Conservation (phyloP, 495 filamentous ascomycete genomes). For the Ramalina intermedia region DNA sequence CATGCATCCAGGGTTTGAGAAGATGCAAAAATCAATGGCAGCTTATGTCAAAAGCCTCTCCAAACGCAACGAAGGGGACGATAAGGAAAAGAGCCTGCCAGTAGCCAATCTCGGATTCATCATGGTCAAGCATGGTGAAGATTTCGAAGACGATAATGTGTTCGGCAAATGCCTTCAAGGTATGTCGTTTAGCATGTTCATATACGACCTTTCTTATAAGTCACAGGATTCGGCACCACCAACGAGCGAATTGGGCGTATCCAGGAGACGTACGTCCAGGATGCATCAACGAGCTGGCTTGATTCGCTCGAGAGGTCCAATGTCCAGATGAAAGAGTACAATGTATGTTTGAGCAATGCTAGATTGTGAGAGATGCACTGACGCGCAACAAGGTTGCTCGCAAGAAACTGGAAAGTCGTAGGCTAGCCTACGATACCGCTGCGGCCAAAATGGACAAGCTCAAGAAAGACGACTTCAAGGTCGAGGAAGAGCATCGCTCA, state of each 20-base stretch:
- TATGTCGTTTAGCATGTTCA: conserved; percentile 26
- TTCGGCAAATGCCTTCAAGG: conserved; percentile 80
- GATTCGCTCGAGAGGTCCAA: conserved; percentile 81
- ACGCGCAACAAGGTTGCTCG: conserved; percentile 46
- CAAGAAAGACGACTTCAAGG: conserved; percentile 82
- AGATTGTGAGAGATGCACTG: background rate
- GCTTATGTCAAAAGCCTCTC: conserved; percentile 83
- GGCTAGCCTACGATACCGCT: conserved; percentile 84
- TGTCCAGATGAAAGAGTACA: conserved; percentile 95
- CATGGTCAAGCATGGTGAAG: conserved; percentile 87
- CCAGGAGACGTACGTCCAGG: conserved; percentile 70
- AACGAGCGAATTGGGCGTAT: conserved; percentile 80
- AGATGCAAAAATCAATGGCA: conserved; percentile 79
- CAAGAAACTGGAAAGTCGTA: conserved; percentile 87
- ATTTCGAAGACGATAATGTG: conserved; percentile 82
- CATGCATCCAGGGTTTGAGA: conserved; percentile 60
- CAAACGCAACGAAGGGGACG: conserved; percentile 69
- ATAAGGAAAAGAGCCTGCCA: conserved; percentile 72
- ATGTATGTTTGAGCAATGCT: conserved; percentile 36
- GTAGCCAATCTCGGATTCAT: conserved; percentile 68
- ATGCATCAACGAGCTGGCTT: conserved; percentile 79
- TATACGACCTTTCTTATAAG: background rate
- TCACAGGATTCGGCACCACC: conserved; percentile 56
- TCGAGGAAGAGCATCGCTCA: conserved; percentile 83
- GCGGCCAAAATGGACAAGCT: conserved; percentile 84